Conservation (phyloP, 1,139 yeast species). For the Suhomyces choctaworum region DNA sequence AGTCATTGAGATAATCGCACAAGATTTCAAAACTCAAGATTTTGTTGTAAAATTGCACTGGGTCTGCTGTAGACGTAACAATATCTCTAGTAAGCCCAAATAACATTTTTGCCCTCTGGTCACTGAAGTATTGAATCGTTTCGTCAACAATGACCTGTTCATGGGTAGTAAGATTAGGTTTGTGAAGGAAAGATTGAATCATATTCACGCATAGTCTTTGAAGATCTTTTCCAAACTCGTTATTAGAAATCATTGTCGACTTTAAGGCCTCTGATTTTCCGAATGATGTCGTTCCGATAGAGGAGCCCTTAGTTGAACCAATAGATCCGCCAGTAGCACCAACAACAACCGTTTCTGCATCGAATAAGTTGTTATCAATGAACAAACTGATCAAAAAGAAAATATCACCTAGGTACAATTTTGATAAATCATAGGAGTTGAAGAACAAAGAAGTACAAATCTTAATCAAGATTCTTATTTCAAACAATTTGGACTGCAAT, state of each 20-base stretch:
- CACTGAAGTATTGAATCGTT: conserved; percentile 61
- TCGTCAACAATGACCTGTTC: conserved; percentile 49
- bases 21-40: conserved; percentile 61
- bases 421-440: conserved; percentile 66
- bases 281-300: not conserved
- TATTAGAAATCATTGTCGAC: not conserved
- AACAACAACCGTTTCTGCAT: conserved; percentile 18
- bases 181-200: conserved; percentile 69
- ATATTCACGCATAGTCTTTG: conserved; percentile 68
- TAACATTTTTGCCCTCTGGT: conserved; percentile 71
- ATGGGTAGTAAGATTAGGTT: conserved; percentile 48
- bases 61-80: conserved; percentile 29
- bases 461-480: conserved; percentile 67
- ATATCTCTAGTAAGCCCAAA: conserved; percentile 77
- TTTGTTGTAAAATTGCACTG: conserved; percentile 47
- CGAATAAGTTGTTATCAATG: conserved; percentile 72
- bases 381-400: conserved; percentile 68
- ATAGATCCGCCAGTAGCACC: not conserved
- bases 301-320: not conserved
- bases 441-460: conserved; percentile 69
- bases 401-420: conserved; percentile 70
- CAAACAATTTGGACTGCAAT: conserved; percentile 66
- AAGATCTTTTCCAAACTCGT: conserved; percentile 56
- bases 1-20: conserved; percentile 59
- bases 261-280: too few relatives aligned